Evolutionary conservation across 2,329 filamentous ascomycete genomes (phyloP).

Genomic region (Arthrinium puccinioides): DNA sequence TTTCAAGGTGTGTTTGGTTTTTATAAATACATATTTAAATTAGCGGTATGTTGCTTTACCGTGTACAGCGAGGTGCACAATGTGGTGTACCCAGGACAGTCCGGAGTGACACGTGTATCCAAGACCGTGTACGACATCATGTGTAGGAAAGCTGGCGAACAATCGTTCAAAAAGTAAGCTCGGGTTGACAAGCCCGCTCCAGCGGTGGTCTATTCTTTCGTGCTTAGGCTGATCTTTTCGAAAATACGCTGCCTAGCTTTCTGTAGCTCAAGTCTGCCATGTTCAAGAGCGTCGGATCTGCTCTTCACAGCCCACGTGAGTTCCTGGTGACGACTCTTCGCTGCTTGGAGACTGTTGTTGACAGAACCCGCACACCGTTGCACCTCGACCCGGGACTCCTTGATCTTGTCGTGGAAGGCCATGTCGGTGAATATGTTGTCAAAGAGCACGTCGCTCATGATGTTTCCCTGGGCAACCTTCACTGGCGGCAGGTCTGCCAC

Average conservation of each 20-base stretch:
- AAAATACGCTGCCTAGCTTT: conserved; percentile 36
- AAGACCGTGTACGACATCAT: no score
- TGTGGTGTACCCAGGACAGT: no score
- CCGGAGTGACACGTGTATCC: no score
- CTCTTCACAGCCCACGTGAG: conserved; percentile 22
- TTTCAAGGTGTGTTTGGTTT: no score
- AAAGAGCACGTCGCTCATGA: conserved; percentile 46
- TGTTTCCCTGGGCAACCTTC: conserved; percentile 34
- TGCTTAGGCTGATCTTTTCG: no score
- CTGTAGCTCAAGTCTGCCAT: conserved; percentile 32
- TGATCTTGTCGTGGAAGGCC: conserved; percentile 44
- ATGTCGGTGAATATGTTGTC: conserved; percentile 47
- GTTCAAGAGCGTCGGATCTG: conserved; percentile 23
- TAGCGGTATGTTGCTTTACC: no score
- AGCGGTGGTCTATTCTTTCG: no score
- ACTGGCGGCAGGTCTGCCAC: conserved; percentile 31
- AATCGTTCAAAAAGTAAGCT: no score
- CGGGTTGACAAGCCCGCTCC: no score
- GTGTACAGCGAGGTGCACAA: no score
- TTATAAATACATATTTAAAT: no score
- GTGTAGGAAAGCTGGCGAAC: no score
- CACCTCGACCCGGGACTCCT: conserved; percentile 30
- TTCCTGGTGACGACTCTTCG: conserved; percentile 13
- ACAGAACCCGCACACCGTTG: conserved; percentile 25
- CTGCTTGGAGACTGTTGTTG: conserved; percentile 17